Evolutionary conservation across 192 early-diverging fungal species (phyloP), one percentile per base, ranked within the genome.

Genomic region (Diversispora eburnea): DNA sequence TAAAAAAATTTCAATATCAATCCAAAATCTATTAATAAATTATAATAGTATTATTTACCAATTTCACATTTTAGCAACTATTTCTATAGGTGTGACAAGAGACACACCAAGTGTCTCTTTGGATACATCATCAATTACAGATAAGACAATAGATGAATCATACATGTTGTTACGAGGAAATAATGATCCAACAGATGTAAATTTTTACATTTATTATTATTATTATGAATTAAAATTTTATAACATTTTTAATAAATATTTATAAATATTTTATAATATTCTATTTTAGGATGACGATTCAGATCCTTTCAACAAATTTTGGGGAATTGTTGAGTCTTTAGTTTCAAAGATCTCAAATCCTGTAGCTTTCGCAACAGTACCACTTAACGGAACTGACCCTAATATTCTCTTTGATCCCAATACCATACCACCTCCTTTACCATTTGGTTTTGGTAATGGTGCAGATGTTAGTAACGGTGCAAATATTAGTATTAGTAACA

Each of bases 261-360:
- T 65, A n/a, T n/a, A n/a, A n/a, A n/a, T n/a, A 48, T 4, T 66
- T 51, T 54, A 43, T 19, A 64, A 39, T 10, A 33, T 49, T 33
- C 56, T n/a, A 2, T n/a, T 19, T 52, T 74, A 79, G 80, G 78
- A 87, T 39, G 88, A 90, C 13, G 87, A 88, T n/a, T 80, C 88
- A n/a, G 92, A 92, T 81, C 92, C 91, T 9, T 94, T 94, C 76
- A 89, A 92, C 75, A 91, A 88, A 67, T 94, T 94, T 67, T 92
- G 89, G 89, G 87, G 89, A 20, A 88, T 84, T 17, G 89, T 94
- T 10, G 90, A 92, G 65, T 85, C 83, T 25, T 69, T 94, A 39
- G 86, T 94, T 4, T 83, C 87, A n/a, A 91, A 90, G 67, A 83
- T 91, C 45, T 89, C 89, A 3, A 83, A 87, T 54, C 84, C 88